A percentile compares a stretch with the other conserved stretches of the same genome.
Evolutionary conservation across 306 rosid genomes (phyloP).

Genomic region (Delonix regia): DNA sequence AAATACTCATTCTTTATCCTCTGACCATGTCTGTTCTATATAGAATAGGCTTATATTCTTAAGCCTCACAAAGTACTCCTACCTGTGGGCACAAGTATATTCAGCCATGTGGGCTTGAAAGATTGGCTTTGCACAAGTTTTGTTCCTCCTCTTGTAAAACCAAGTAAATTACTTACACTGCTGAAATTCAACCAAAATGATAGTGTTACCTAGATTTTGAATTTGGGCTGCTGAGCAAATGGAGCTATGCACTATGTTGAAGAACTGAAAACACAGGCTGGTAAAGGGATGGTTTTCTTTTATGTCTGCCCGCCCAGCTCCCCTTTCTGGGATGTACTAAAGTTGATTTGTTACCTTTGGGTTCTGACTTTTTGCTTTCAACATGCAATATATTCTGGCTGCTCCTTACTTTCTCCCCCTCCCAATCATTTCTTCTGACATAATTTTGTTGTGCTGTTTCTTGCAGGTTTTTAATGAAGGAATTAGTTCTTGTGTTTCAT

Average conservation of each 20-base stretch:
- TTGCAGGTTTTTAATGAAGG: constrained; percentile 7
- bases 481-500: background rate
- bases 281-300: background rate
- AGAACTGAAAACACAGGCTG: constrained; percentile 16
- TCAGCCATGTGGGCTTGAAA: background rate
- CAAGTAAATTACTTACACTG: background rate
- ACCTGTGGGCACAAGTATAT: background rate
- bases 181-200: constrained; percentile 1
- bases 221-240: background rate
- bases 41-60: background rate
- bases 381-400: background rate
- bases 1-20: background rate
- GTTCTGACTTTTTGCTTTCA: constrained; percentile 18
- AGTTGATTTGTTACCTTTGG: constrained; percentile 24
- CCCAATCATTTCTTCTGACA: background rate
- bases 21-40: background rate
- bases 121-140: background rate
- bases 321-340: background rate
- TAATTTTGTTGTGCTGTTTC: constrained; percentile 11
- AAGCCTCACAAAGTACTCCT: background rate
- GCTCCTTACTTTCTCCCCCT: background rate
- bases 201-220: background rate
- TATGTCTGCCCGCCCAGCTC: background rate
- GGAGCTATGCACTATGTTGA: background rate
- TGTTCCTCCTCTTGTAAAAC: background rate